Base-by-base conservation (phyloP, 2,329 filamentous ascomycete genomes). In the Setomelanomma holmii region DNA sequence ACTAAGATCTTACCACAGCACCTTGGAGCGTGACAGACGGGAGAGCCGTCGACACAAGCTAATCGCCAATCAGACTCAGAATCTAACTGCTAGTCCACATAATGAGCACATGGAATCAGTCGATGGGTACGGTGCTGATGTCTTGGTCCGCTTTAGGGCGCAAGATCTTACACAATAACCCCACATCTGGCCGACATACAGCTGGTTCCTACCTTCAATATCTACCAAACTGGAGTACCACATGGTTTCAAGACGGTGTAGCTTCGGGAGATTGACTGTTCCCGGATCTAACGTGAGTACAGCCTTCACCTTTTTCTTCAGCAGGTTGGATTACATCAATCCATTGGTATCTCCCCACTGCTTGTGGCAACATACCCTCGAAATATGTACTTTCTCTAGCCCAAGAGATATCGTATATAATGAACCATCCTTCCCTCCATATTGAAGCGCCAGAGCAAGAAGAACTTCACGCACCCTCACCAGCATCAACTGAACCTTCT, bases 181-280 rank as follows among this genome's bases (percentile, higher is more conserved):
- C 40, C 40, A 27, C 30, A 34, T 41, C 40, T 23, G 34, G 35
- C 36, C 38, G 42, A 21, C 45, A 35, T 48, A 36, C 47, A 53
- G 52, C 53, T 65, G 49, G 45, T 24, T 47, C 40, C 39, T 27
- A 24, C 36, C 40, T 41, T 42, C 36, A 48, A 40, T 12, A 42
- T 42, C 24, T 34, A 46, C 48, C 33, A 44, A 51, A 35, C 40
- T 43, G 38, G 38, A 46, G 12, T 8, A 36, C 30, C 33, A 20
- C 45, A 45, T 34, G 36, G 19, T 24, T 42, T 46, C 49, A 57
- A 55, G 54, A 55, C 53, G 36, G 35, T 58, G 58, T 67, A 56
- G 63, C 63, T 55, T 62, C 57, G 51, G 55, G 47, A 27, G 21
- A 51, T 48, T 58, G 51, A 49, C 55, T 48, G 10, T 34, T 60